Conservation (phyloP, 208 protist genomes). For the Phytomonas francai region DNA sequence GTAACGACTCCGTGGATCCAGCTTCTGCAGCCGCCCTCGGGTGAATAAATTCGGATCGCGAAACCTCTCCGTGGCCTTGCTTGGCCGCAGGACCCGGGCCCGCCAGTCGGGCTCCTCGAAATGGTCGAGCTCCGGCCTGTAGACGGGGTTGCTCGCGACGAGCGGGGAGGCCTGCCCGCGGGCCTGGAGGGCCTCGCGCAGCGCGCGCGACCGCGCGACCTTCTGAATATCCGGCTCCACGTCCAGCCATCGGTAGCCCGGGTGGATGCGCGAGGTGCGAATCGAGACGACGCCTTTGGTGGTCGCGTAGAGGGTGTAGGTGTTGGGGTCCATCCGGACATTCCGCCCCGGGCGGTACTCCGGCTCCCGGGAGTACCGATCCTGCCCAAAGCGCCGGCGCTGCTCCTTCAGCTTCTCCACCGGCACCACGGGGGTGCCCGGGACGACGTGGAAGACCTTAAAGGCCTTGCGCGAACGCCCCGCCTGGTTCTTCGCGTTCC, state of each 20-base stretch:
- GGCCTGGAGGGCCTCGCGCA: conserved; percentile 39
- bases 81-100: conserved; percentile 37
- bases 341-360: conserved; percentile 68
- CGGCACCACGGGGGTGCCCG: conserved; percentile 63
- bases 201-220: conserved; percentile 42
- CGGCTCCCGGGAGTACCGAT: conserved; percentile 64
- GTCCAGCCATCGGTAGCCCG: conserved; percentile 73
- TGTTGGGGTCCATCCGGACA: conserved; percentile 78
- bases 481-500: conserved; percentile 77
- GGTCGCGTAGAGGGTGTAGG: conserved; percentile 73
- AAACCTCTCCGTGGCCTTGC: conserved; percentile 50
- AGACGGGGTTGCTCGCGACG: conserved; percentile 32
- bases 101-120: conserved; percentile 58
- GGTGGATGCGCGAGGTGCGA: conserved; percentile 56
- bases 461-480: conserved; percentile 47
- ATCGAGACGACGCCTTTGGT: conserved; percentile 75
- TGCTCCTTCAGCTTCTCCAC: conserved; percentile 80
- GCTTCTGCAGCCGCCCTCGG: conserved; percentile 32
- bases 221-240: conserved; percentile 85
- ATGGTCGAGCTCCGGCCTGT: conserved; percentile 36
- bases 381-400: conserved; percentile 61
- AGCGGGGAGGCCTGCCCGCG: conserved; percentile 43
- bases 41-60: conserved; percentile 72
- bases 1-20: conserved; percentile 48
- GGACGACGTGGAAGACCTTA: conserved; percentile 71